Evolutionary conservation across 2,329 filamentous ascomycete species (phyloP).

Genomic region (Aspergillus costaricaensis): DNA sequence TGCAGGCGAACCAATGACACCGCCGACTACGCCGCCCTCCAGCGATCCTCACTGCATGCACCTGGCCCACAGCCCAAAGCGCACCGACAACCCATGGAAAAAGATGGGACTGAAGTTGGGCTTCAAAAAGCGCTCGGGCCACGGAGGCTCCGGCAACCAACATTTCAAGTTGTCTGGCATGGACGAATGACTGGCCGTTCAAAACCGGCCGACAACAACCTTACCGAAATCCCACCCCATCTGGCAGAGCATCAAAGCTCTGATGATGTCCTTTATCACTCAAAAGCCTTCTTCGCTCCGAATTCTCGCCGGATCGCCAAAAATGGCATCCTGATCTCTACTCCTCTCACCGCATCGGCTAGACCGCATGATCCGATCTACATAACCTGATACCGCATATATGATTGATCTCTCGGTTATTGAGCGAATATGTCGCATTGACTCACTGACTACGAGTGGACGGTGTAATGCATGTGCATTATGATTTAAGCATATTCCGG

Average conservation of each 20-base stretch:
- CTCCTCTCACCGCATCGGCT: background rate
- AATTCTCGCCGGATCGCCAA: background rate
- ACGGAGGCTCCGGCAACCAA: slow-evolving; percentile 26
- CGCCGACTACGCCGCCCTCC: slow-evolving; percentile 53
- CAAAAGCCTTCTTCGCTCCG: background rate
- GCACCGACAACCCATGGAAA: slow-evolving; percentile 54
- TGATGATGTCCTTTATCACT: background rate
- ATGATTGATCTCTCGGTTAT: slow-evolving; percentile 18
- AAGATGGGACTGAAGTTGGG: slow-evolving; percentile 55
- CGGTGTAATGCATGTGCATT: slow-evolving; percentile 27
- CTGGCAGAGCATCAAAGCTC: slow-evolving; percentile 3
- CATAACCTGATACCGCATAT: slow-evolving; percentile 16
- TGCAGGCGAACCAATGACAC: slow-evolving; percentile 51
- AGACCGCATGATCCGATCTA: slow-evolving; percentile 15
- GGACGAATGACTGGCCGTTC: slow-evolving; percentile 26
- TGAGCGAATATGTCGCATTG: slow-evolving; percentile 15
- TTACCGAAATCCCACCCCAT: background rate
- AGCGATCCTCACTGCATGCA: slow-evolving; percentile 40
- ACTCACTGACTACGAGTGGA: slow-evolving; percentile 23
- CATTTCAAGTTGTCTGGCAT: slow-evolving; percentile 27
- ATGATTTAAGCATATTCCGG: slow-evolving; percentile 22
- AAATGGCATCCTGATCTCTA: background rate
- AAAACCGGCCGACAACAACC: background rate
- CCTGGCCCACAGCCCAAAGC: slow-evolving; percentile 41
- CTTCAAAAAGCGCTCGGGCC: slow-evolving; percentile 42